These are phyloP conservation scores for Cladobotryum mycophilum DNA, from an alignment of 2,329 filamentous ascomycete genomes.

Conservation along the genomic window DNA sequence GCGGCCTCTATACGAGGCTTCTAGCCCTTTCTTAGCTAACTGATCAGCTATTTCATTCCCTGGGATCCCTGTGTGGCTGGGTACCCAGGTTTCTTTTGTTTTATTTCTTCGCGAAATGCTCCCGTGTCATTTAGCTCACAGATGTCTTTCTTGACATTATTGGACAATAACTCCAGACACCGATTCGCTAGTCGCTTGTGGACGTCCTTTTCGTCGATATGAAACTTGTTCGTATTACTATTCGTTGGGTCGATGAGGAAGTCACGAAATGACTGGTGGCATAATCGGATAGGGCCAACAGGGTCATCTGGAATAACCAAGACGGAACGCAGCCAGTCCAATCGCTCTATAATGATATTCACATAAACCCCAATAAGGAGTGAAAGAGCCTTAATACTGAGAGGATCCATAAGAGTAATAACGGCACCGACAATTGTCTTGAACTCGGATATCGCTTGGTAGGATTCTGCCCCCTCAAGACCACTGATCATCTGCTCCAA, in stretches of 20 bases:
- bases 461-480: background rate
- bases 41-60: too few relatives aligned
- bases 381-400: conserved; percentile 22
- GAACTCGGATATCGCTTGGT: conserved; percentile 19
- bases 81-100: too few relatives aligned
- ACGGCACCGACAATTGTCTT: conserved; percentile 24
- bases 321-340: conserved; percentile 29
- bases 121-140: conserved; percentile 10
- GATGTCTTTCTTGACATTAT: background rate
- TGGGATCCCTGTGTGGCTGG: too few relatives aligned
- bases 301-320: conserved; percentile 22
- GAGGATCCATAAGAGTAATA: conserved; percentile 22
- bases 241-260: conserved; percentile 18
- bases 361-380: conserved; percentile 18
- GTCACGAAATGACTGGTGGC: conserved; percentile 34
- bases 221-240: conserved; percentile 6
- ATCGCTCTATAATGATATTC: conserved; percentile 12
- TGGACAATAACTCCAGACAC: conserved; percentile 20
- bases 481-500: conserved; percentile 10
- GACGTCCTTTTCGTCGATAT: conserved; percentile 2
- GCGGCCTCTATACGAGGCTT: too few relatives aligned
- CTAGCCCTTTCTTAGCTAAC: too few relatives aligned
- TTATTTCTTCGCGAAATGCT: background rate
- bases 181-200: conserved; percentile 4
- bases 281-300: conserved; percentile 20